Conservation (phyloP, 2,329 filamentous ascomycete species). For the Fusarium sacchari region DNA sequence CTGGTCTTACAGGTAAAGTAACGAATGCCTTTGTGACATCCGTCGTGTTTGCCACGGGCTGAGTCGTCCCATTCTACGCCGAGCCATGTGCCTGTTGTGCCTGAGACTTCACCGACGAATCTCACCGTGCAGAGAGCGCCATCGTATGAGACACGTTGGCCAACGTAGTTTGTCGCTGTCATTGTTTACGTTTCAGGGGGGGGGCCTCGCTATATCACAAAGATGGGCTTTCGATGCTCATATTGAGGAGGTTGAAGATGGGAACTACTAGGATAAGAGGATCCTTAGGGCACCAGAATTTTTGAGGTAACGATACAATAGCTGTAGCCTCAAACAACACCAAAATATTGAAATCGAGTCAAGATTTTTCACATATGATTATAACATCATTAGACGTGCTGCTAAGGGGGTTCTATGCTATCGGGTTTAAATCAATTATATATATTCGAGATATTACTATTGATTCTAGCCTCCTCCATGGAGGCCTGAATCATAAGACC, state of each 20-base stretch:
- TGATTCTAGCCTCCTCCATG: no score
- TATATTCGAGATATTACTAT: no score
- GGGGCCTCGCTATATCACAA: not conserved
- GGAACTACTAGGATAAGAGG: not conserved
- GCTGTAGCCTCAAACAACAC: not conserved
- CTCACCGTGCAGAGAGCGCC: conserved; percentile 84
- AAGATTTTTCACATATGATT: no score
- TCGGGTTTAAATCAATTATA: not conserved
- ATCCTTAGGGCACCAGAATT: conserved; percentile 24
- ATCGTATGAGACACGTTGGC: conserved; percentile 83
- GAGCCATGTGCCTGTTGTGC: conserved; percentile 83
- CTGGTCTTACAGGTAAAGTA: conserved; percentile 81
- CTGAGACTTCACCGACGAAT: conserved; percentile 80
- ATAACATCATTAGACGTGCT: not conserved
- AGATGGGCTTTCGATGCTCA: not conserved
- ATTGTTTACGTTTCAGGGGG: conserved; percentile 43
- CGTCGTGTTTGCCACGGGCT: conserved; percentile 88
- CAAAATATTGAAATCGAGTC: not conserved
- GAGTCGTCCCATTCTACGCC: conserved; percentile 97
- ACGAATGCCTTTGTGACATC: conserved; percentile 78
- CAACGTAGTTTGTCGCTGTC: conserved; percentile 59
- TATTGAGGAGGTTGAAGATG: not conserved
- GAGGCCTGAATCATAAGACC: not conserved
- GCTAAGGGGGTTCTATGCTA: not conserved
- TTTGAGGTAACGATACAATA: conserved; percentile 3